phyloP scores from a whole-genome alignment of 371 early-diverging fungal species.

The Blakeslea trispora region DNA sequence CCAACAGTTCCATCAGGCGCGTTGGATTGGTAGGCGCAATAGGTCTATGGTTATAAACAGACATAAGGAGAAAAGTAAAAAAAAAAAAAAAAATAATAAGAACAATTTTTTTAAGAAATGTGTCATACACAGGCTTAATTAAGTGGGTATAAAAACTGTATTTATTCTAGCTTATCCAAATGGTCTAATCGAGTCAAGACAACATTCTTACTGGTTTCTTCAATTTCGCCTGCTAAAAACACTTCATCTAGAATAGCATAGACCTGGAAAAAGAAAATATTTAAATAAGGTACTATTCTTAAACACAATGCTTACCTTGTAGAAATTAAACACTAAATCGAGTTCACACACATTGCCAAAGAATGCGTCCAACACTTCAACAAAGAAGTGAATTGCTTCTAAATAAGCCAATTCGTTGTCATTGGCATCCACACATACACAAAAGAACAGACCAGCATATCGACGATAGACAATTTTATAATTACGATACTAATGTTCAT shows the following conservation, averaged over 20 bases:
- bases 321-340: slow-evolving; percentile 96
- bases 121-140: no score
- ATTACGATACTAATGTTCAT: slow-evolving; percentile 70
- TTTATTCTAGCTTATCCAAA: slow-evolving; percentile 78
- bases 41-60: slow-evolving; percentile 75
- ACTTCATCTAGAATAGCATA: slow-evolving; percentile 97
- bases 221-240: slow-evolving; percentile 96
- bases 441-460: slow-evolving; percentile 97
- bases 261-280: slow-evolving; percentile 54
- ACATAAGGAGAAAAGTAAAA: no score
- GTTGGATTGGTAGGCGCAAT: slow-evolving; percentile 67
- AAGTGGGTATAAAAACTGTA: background rate
- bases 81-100: no score
- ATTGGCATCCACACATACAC: slow-evolving; percentile 95
- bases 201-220: slow-evolving; percentile 89
- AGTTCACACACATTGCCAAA: slow-evolving; percentile 98
- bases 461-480: slow-evolving; percentile 96
- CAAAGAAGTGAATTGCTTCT: slow-evolving; percentile 98
- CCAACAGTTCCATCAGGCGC: slow-evolving; percentile 78
- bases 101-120: no score
- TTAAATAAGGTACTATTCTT: no score
- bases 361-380: slow-evolving; percentile 96
- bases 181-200: slow-evolving; percentile 75
- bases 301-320: slow-evolving; percentile 86
- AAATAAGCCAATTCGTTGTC: slow-evolving; percentile 95